Evolutionary conservation across 2,329 filamentous ascomycete genomes (phyloP), one percentile per base, ranked within the genome.

Genomic region (Pseudogymnoascus sp.): DNA sequence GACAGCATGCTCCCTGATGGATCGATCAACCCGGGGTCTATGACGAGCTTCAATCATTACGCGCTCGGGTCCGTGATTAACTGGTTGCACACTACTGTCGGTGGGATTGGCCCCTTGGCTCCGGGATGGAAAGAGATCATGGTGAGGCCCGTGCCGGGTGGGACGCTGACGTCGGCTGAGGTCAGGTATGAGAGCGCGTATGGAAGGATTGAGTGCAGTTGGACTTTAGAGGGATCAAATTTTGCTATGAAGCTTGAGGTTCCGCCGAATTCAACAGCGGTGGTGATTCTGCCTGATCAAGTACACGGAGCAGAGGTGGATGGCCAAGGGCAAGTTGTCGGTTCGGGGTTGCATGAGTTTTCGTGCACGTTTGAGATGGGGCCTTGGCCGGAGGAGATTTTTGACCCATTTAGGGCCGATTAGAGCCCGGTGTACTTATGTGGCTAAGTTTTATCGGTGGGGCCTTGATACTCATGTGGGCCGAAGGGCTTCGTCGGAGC

Each of bases 41-140:
- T 74, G 73, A 75, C 72, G 0, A 72, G 69, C 30, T 70, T 72
- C 59, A 72, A 75, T 54, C 72, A 75, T 59, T 74, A 74, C 43
- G 71, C 73, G 0, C 69, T 74, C 3, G 72, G 72, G 1, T 54
- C 69, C 16, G 72, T 74, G 22, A 72, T 68, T 3, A 66, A 70
- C 30, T 74, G 72, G 72, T 65, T 74, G 38, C 71, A 74, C 59
- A 64, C 67, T 32, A 70, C 67, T 4, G 67, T 74, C 11, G 73
- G 71, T 4, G 73, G 73, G 1, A 69, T 74, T 16, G 65, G 62
- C 4, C 64, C 67, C 5, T 47, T 62, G 0, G 62, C 65, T 7
- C 67, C 70, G 1, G 73, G 71, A 2, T 74, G 72, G 72, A 70
- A 68, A 60, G 62, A 47, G 1, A 63, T 72, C 1, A 63, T 62